Percentiles rank a stretch among this genome's conserved stretches.
Evolutionary conservation across 208 protist genomes (phyloP).

Genomic region (Crithidia thermophila): DNA sequence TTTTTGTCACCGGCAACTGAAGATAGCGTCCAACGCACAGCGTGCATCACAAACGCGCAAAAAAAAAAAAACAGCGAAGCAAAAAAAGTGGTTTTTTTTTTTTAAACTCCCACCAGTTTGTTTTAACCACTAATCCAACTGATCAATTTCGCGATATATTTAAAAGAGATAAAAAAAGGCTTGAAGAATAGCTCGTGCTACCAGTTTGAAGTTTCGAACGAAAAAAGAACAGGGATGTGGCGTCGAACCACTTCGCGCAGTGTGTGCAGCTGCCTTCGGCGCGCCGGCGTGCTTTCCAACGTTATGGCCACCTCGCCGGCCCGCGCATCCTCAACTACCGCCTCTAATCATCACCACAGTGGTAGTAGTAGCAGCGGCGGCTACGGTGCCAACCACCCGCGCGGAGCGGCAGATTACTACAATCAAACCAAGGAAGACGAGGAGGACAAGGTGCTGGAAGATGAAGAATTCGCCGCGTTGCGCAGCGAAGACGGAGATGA

Average conservation of each 20-base stretch:
- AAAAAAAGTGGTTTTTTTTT: background rate
- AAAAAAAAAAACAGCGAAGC: background rate
- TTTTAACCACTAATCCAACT: background rate
- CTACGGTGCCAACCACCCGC: too few species aligned
- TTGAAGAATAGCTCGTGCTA: too few species aligned
- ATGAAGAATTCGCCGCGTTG: conserved; percentile 75
- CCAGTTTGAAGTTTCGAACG: too few species aligned
- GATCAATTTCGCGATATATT: too few species aligned
- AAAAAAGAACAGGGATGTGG: background rate
- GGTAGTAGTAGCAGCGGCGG: background rate
- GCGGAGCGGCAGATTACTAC: conserved; percentile 9
- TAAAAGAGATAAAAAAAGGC: background rate
- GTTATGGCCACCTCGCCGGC: too few species aligned
- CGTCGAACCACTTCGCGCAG: background rate
- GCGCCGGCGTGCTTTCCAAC: too few species aligned
- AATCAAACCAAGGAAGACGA: conserved; percentile 37
- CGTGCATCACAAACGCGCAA: background rate
- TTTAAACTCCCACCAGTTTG: background rate
- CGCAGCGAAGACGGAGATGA: conserved; percentile 43
- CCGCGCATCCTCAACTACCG: too few species aligned
- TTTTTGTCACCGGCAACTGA: background rate
- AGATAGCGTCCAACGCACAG: background rate
- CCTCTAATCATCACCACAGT: background rate
- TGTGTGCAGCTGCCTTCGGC: too few species aligned
- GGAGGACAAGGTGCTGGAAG: conserved; percentile 62